phyloP scores from a whole-genome alignment of 2,329 filamentous ascomycete species.

The Exophiala sideris region DNA sequence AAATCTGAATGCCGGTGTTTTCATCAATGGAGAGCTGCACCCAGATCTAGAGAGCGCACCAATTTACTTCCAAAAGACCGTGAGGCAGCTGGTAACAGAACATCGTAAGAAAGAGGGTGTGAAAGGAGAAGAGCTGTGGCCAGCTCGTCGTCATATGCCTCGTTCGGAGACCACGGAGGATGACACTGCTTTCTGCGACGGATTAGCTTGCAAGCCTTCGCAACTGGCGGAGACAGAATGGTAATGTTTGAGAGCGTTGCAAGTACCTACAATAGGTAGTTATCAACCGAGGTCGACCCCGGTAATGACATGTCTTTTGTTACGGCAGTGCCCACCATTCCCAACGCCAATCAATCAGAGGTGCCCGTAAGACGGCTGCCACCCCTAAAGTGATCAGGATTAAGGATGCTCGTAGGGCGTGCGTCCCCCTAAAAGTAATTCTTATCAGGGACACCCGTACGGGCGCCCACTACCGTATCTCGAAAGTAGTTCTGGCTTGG shows the following conservation, averaged over 20 bases:
- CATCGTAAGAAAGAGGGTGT: conserved; percentile 49
- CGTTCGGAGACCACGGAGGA: not conserved
- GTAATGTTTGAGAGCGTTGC: not conserved
- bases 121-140: conserved; percentile 51
- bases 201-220: conserved; percentile 9
- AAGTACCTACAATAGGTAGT: not conserved
- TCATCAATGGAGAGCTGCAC: conserved; percentile 60
- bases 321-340: too few species aligned
- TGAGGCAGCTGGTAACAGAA: conserved; percentile 48
- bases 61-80: conserved; percentile 53
- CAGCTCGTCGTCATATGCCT: conserved; percentile 32
- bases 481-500: too few species aligned
- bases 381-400: too few species aligned
- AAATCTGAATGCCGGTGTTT: conserved; percentile 59
- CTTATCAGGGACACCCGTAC: too few species aligned
- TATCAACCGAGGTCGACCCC: not conserved
- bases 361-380: too few species aligned
- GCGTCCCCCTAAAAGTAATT: too few species aligned
- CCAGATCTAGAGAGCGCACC: conserved; percentile 56
- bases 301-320: not conserved
- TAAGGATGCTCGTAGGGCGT: too few species aligned
- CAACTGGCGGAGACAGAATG: not conserved
- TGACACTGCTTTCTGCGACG: conserved; percentile 12
- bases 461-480: too few species aligned
- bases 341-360: too few species aligned